Base-by-base conservation (phyloP, 2,329 filamentous ascomycete genomes). In the Lachnellula cervina region DNA sequence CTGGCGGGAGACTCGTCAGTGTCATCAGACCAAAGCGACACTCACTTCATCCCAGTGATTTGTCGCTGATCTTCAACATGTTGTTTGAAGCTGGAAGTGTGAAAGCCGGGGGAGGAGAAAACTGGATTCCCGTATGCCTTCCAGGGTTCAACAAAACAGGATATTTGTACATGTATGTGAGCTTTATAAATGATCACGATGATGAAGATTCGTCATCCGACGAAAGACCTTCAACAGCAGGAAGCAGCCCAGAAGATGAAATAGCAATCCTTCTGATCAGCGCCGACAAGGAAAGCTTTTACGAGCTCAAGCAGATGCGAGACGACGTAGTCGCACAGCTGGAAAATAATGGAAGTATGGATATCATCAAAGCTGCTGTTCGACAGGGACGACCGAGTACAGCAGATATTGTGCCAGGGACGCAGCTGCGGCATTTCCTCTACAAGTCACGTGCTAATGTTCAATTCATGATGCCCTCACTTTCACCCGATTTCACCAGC, bases 21-120 rank as follows among this genome's bases (percentile, higher is more conserved):
- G 95, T 99, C 38, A 88, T 97, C 16, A 81, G 94, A 38, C 95
- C 95, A 5, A 92, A 95, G 64, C 90, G 94, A 56, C 94, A 99
- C 71, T 97, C 92, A 0, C 79, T 99, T 2, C 95, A 99, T 65
- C 94, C 95, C 0, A 93, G 92, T 60, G 94, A 99, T 69, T 79
- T 99, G 23, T 93, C 97, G 68, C 81, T 99, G 46, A 92, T 99
- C 58, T 99, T 99, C 79, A 97, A 97, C 69, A 99, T 99, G 95
- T 83, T 99, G 2, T 99, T 99, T 66, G 92, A 96, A 74, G 94
- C 93, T 2, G 90, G 90, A 49, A 88, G 90, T 44, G 88, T 99
- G 69, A 93, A 94, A 69, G 88, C 90, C 19, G 92, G 89, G 5
- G 94, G 93, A 19, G 94, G 93, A 32, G 94, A 99, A 72, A 97